Evolutionary conservation across 2,329 filamentous ascomycete species (phyloP).

Genomic region (Fusarium vanettenii): DNA sequence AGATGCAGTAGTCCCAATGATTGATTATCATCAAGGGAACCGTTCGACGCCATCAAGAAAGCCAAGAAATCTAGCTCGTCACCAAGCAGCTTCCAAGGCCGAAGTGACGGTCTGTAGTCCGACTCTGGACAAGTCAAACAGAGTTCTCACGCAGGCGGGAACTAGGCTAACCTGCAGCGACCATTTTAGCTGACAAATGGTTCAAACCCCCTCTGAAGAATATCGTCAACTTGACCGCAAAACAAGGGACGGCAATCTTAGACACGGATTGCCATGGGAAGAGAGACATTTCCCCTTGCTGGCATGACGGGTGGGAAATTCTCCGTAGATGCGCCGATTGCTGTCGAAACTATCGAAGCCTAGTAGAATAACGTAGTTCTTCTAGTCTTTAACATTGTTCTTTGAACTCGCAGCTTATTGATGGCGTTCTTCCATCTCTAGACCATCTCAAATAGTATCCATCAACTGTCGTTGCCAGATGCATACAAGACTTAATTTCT

Average conservation of each 20-base stretch:
- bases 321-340: not conserved
- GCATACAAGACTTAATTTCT: not conserved
- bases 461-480: not conserved
- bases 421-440: not conserved
- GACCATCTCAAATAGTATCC: not conserved
- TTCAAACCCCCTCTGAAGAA: not conserved
- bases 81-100: not conserved
- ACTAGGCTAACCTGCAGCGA: not conserved
- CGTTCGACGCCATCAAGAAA: not conserved
- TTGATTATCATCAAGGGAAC: not conserved
- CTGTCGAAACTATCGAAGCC: not conserved
- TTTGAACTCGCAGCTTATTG: not conserved
- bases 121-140: not conserved
- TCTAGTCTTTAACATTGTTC: not conserved
- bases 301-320: not conserved
- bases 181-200: not conserved
- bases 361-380: not conserved
- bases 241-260: not conserved
- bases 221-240: not conserved
- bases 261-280: not conserved
- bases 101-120: not conserved
- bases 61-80: not conserved
- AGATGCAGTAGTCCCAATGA: not conserved
- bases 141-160: not conserved
- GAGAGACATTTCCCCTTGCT: not conserved